Evolutionary conservation across 495 filamentous ascomycete genomes (phyloP).

Genomic region (Hamigera avellanea): DNA sequence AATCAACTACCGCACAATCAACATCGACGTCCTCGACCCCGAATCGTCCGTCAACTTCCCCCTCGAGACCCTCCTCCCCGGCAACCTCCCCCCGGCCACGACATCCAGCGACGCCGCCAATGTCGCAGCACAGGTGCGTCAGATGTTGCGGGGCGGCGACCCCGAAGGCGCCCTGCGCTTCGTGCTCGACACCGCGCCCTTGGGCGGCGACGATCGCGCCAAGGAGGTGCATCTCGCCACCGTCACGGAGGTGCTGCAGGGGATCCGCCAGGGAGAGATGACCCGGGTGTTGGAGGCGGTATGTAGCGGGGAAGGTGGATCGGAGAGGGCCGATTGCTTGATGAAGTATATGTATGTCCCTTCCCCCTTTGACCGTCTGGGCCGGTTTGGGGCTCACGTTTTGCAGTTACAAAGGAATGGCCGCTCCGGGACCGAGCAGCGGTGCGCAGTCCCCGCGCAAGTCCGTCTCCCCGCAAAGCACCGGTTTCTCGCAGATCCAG

Average conservation of each 20-base stretch:
- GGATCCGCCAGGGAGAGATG: conserved; percentile 86
- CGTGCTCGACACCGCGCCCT: conserved; percentile 64
- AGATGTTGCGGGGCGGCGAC: conserved; percentile 76
- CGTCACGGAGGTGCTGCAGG: conserved; percentile 78
- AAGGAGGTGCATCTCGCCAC: conserved; percentile 78
- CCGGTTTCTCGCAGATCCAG: conserved; percentile 78
- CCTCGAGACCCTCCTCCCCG: conserved; percentile 61
- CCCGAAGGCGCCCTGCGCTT: conserved; percentile 70
- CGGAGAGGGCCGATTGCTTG: conserved; percentile 47
- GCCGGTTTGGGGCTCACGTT: not conserved
- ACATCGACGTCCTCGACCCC: conserved; percentile 82
- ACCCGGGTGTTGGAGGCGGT: conserved; percentile 68
- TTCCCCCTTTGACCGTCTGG: conserved; percentile 2
- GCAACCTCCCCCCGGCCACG: conserved; percentile 46
- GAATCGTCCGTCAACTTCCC: conserved; percentile 83
- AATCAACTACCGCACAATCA: conserved; percentile 81
- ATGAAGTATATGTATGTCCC: conserved; percentile 37
- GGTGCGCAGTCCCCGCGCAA: conserved; percentile 30
- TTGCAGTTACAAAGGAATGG: conserved; percentile 77
- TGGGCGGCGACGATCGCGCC: conserved; percentile 58
- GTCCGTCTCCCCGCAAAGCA: conserved; percentile 63
- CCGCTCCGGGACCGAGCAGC: conserved; percentile 24
- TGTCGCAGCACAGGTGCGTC: conserved; percentile 65
- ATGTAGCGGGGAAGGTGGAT: conserved; percentile 56
- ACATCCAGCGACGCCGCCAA: conserved; percentile 61